Conservation (phyloP, 2,329 filamentous ascomycete genomes). For the Aspergillus brasiliensis region DNA sequence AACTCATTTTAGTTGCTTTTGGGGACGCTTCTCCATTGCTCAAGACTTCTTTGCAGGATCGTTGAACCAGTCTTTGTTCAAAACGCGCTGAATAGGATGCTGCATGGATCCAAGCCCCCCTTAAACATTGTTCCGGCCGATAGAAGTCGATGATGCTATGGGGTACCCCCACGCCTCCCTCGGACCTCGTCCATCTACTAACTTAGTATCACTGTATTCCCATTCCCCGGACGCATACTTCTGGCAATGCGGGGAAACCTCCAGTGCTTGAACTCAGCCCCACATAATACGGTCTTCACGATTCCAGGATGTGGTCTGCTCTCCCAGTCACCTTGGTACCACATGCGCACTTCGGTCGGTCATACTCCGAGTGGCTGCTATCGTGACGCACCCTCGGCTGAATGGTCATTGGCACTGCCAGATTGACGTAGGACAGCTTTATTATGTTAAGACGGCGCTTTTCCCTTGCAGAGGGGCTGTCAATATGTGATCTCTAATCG, state of each 20-base stretch:
- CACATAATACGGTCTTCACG: neutral
- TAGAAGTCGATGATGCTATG: neutral
- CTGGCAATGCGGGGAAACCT: neutral
- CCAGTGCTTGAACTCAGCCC: neutral
- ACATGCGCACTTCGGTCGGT: conserved; percentile 25
- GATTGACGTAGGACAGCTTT: neutral
- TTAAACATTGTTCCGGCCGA: neutral
- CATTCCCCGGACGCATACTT: neutral
- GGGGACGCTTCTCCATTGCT: neutral
- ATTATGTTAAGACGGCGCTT: neutral
- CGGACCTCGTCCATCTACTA: neutral
- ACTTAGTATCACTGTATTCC: too few relatives aligned
- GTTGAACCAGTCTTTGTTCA: neutral
- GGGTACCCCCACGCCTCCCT: neutral
- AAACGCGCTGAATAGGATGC: too few relatives aligned
- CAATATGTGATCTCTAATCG: neutral
- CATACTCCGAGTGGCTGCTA: conserved; percentile 27
- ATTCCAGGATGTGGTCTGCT: neutral
- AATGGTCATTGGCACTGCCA: conserved; percentile 3
- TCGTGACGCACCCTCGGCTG: conserved; percentile 11
- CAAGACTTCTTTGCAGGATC: neutral
- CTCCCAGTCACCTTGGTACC: conserved; percentile 14
- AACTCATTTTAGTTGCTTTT: neutral
- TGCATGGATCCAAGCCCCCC: neutral
- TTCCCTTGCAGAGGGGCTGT: neutral